Base-by-base conservation (phyloP, 2,329 filamentous ascomycete genomes). In the Colletotrichum chlorophyti region DNA sequence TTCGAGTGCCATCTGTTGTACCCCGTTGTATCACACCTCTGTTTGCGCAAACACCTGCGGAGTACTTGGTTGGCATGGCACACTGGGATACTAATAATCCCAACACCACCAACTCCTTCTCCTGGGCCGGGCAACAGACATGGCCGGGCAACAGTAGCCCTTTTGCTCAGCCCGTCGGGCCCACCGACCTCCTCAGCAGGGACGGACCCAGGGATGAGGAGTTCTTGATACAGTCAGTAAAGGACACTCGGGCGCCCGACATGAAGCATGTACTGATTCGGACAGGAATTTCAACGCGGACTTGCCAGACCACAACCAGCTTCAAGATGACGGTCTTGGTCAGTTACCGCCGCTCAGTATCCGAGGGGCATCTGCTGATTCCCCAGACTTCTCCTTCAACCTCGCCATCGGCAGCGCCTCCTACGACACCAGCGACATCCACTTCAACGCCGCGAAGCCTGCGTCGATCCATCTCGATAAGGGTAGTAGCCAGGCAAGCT, bases 401-500 rank as follows among this genome's bases (percentile, higher is more conserved):
- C 41, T 47, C 3, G 41, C 14, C 27, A 42, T 58, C n/a, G 50
- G 24, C 4, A 46, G 5, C 23, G 38, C 43, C 2, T 26, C 37
- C 23, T 51, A 24, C 12, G 48, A 23, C 12, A 51, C 32, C 9
- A 21, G 54, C 31, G 54, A 29, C 10, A 17, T 47, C 35, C 41
- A 40, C 9, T n/a, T 42, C n/a, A 41, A 37, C 12, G 14, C 19
- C 1, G 27, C 49, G 5, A 43, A 24, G 14, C 49, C 41, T 6
- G n/a, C 14, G 1, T 42, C 41, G 1, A 46, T 17, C 23, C 49
- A 29, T 2, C 42, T 53, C 14, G 27, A 48, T 15, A 32, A 27
- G 2, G 53, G 40, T 6, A 46, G 42, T 21, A 58, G 54, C 11
- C 54, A 47, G 11, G 54, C 54, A 21, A 59, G 55, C 37, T 59